A percentile compares a stretch with the other conserved stretches of the same genome.
phyloP scores from a whole-genome alignment of 129 eudicot genomes.

The Lactuca saligna region DNA sequence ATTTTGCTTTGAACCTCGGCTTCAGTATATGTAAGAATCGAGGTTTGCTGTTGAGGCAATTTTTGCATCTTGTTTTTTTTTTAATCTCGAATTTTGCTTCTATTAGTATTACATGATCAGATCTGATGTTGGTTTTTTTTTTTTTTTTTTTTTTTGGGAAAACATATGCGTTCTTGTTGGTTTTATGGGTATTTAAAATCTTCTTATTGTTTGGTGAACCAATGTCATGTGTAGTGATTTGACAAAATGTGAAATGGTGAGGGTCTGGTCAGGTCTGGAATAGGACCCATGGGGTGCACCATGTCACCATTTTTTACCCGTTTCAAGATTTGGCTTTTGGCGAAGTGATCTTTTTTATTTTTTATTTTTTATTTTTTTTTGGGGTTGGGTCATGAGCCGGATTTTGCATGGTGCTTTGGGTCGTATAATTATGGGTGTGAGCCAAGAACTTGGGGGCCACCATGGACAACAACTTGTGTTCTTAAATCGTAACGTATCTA shows the following conservation, averaged over 20 bases:
- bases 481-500: too few species aligned
- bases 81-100: slow-evolving; percentile 18
- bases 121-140: slow-evolving; percentile 4
- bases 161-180: not conserved
- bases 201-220: not conserved
- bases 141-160: not conserved
- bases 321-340: too few species aligned
- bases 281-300: not conserved
- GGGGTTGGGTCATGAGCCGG: not conserved
- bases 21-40: slow-evolving; percentile 26
- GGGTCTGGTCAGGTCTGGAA: not conserved
- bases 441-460: not conserved
- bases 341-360: not conserved
- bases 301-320: not conserved
- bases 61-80: slow-evolving; percentile 4
- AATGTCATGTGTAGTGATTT: not conserved
- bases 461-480: not conserved
- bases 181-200: not conserved
- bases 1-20: slow-evolving; percentile 55
- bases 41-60: not conserved
- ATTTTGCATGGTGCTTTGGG: not conserved
- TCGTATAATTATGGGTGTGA: not conserved
- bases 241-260: not conserved
- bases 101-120: slow-evolving; percentile 11
- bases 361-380: not conserved